Evolutionary conservation across 2,329 filamentous ascomycete species (phyloP).

Genomic region (Geosmithia flava): DNA sequence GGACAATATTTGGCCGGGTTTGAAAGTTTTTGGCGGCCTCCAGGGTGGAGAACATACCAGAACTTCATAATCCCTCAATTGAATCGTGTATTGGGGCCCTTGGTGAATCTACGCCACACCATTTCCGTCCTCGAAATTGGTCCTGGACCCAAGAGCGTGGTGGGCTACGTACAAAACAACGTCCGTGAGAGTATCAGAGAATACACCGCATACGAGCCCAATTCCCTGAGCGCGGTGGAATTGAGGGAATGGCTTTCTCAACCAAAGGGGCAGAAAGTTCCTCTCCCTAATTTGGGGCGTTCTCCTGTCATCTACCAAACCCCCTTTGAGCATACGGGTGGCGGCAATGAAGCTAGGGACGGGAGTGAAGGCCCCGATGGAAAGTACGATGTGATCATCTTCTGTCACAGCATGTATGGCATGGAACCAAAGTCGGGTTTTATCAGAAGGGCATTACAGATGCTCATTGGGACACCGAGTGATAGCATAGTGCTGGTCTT

Average conservation of each 20-base stretch:
- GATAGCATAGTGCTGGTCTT: constrained; percentile 39
- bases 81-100: constrained; percentile 21
- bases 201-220: constrained; percentile 44
- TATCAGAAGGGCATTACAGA: constrained; percentile 31
- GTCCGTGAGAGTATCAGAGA: constrained; percentile 28
- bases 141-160: constrained; percentile 41
- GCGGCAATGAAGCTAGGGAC: constrained; percentile 4
- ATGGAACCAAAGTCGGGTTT: constrained; percentile 34
- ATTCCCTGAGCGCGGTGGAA: constrained; percentile 25
- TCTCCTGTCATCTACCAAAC: constrained; percentile 21
- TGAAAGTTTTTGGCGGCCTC: constrained; percentile 21
- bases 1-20: constrained; percentile 35
- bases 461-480: constrained; percentile 27
- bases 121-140: constrained; percentile 48
- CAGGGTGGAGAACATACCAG: constrained; percentile 26
- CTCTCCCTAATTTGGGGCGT: constrained; percentile 27
- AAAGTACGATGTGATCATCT: constrained; percentile 42
- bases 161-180: constrained; percentile 31
- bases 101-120: constrained; percentile 23
- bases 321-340: constrained; percentile 22
- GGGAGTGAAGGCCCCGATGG: constrained; percentile 8
- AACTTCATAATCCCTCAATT: constrained; percentile 41
- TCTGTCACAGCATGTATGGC: constrained; percentile 54
- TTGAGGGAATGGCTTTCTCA: constrained; percentile 29
- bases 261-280: constrained; percentile 11